These are phyloP conservation scores for Apiotrichum gracile DNA, from an alignment of 1,284 basidiomycete species.

Conservation along the genomic window DNA sequence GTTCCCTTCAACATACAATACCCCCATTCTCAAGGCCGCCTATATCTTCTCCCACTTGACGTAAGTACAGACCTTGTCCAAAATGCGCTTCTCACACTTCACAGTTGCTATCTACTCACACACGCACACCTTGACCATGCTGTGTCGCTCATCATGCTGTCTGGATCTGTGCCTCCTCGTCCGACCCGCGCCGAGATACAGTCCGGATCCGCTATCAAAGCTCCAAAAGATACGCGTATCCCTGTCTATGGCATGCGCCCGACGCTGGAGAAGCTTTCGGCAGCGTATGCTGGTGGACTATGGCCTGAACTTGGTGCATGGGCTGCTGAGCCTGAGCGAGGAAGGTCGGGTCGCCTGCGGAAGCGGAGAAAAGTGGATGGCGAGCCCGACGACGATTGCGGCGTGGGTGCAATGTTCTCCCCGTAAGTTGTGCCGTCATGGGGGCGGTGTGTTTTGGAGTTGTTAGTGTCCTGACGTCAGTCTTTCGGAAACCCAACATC, in stretches of 20 bases:
- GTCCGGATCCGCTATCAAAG: not conserved
- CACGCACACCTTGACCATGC: conserved; percentile 47
- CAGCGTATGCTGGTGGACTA: conserved; percentile 39
- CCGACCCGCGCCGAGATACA: not conserved
- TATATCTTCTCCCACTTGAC: conserved; percentile 43
- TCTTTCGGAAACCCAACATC: not conserved
- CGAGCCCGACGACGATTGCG: conserved; percentile 13
- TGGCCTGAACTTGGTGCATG: conserved; percentile 46
- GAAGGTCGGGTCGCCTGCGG: conserved; percentile 3
- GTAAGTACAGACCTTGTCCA: conserved; percentile 20
- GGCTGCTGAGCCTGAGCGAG: conserved; percentile 20
- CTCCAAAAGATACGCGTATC: conserved; percentile 14
- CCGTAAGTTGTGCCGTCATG: no score
- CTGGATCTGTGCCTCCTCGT: conserved; percentile 38
- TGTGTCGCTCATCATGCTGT: conserved; percentile 40
- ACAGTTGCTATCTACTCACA: conserved; percentile 45
- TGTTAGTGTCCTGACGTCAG: not conserved
- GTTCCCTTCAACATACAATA: conserved; percentile 34
- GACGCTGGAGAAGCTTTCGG: conserved; percentile 34
- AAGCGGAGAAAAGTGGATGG: conserved; percentile 10
- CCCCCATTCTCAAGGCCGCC: conserved; percentile 40
- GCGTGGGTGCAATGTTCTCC: conserved; percentile 26
- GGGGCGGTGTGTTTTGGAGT: not conserved
- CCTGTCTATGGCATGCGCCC: conserved; percentile 36
- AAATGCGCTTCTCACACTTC: not conserved